Percentiles rank a stretch among this genome's conserved stretches.
These are phyloP conservation scores for Paraphysoderma sedebokerense DNA, from an alignment of 371 early-diverging fungal genomes.

Conservation along the genomic window DNA sequence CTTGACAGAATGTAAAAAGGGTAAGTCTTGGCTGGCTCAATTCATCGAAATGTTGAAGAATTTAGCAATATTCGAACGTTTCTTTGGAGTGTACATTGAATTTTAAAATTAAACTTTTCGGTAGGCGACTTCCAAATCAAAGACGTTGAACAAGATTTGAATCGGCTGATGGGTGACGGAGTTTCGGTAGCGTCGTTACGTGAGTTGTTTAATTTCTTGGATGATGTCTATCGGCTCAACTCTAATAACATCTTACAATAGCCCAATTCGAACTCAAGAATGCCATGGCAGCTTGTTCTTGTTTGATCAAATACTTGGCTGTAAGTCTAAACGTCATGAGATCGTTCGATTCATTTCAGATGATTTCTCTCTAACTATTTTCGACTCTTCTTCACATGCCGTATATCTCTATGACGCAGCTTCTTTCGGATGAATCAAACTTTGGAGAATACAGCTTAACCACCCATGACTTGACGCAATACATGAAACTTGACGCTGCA, in stretches of 20 bases:
- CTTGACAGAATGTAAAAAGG: no score
- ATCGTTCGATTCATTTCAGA: neutral
- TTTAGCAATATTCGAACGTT: no score
- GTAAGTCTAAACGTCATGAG: conserved; percentile 26
- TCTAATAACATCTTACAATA: conserved; percentile 5
- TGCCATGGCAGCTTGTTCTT: conserved; percentile 59
- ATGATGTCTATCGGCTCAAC: neutral
- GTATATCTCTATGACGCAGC: conserved; percentile 2
- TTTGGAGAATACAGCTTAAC: conserved; percentile 48
- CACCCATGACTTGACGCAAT: conserved; percentile 65
- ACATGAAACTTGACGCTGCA: conserved; percentile 80
- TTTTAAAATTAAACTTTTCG: no score
- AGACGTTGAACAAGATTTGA: conserved; percentile 72
- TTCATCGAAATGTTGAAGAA: no score
- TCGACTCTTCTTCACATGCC: neutral
- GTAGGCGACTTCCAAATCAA: conserved; percentile 44
- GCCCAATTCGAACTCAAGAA: conserved; percentile 63
- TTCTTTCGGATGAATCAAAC: conserved; percentile 54
- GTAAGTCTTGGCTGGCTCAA: no score
- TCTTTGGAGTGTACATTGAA: no score
- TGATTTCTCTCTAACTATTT: neutral
- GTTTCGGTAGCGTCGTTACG: conserved; percentile 43
- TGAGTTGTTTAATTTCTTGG: conserved; percentile 17
- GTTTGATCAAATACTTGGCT: conserved; percentile 56
- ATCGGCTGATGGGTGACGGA: conserved; percentile 47